Percentiles rank a stretch among this genome's conserved stretches.
phyloP scores from a whole-genome alignment of 345 rosid species.

The Luvunga scandens region DNA sequence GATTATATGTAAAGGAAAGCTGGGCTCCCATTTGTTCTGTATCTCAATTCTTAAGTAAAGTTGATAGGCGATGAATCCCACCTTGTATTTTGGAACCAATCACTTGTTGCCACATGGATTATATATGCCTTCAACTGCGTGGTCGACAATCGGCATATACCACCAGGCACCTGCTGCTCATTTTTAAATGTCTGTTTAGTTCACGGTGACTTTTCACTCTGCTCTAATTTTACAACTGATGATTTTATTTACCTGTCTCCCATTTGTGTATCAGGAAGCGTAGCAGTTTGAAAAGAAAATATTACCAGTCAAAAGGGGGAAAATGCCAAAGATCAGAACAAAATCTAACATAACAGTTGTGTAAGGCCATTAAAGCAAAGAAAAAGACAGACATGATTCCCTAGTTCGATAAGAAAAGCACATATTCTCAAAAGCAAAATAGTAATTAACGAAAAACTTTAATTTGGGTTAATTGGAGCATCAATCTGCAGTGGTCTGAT shows the following conservation, averaged over 20 bases:
- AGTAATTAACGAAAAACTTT: neutral
- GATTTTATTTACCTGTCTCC: too few species aligned
- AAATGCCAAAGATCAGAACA: slow-evolving; percentile 23
- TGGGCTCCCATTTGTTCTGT: neutral
- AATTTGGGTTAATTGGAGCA: neutral
- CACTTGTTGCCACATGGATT: neutral
- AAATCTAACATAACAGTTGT: slow-evolving; percentile 17
- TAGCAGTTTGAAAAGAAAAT: neutral
- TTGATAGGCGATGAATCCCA: neutral
- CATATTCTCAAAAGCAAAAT: slow-evolving; percentile 20
- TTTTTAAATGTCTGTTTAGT: too few species aligned
- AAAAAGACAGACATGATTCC: slow-evolving; percentile 25
- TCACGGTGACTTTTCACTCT: too few species aligned
- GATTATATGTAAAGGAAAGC: slow-evolving; percentile 20
- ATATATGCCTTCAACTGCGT: neutral
- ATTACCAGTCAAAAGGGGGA: neutral
- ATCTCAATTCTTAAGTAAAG: neutral
- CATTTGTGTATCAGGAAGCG: too few species aligned
- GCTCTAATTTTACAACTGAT: too few species aligned
- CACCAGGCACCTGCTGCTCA: too few species aligned
- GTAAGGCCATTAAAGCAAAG: slow-evolving; percentile 15
- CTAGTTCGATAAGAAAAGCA: slow-evolving; percentile 31
- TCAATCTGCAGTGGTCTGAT: neutral
- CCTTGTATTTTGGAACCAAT: neutral
- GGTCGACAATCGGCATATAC: neutral